phyloP scores from a whole-genome alignment of 2,329 filamentous ascomycete genomes.

The Ambrosiella xylebori region DNA sequence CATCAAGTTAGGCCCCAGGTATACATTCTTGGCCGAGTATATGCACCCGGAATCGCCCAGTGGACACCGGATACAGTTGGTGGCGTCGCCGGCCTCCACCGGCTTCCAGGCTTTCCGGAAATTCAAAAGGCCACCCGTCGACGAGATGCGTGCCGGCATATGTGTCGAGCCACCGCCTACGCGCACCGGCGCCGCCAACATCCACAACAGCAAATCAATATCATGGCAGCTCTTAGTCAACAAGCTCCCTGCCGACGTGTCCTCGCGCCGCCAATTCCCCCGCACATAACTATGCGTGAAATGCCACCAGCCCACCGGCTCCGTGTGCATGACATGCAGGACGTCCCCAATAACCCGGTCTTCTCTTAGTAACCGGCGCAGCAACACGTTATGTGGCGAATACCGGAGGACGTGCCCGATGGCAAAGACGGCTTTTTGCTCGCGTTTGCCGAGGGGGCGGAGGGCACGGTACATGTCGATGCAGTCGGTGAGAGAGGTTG shows the following conservation, averaged over 20 bases:
- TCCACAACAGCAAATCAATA: slow-evolving; percentile 82
- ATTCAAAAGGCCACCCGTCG: slow-evolving; percentile 58
- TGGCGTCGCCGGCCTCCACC: slow-evolving; percentile 51
- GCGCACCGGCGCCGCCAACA: slow-evolving; percentile 55
- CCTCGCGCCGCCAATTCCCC: slow-evolving; percentile 82
- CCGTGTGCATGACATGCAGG: slow-evolving; percentile 74
- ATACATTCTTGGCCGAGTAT: slow-evolving; percentile 74
- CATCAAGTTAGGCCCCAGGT: slow-evolving; percentile 45
- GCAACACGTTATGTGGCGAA: slow-evolving; percentile 75
- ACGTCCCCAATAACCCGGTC: slow-evolving; percentile 68
- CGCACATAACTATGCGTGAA: slow-evolving; percentile 81
- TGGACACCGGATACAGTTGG: slow-evolving; percentile 73
- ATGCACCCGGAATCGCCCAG: slow-evolving; percentile 39
- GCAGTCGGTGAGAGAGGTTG: slow-evolving; percentile 62
- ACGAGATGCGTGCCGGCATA: slow-evolving; percentile 58
- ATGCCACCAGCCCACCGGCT: slow-evolving; percentile 94
- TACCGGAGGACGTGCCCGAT: slow-evolving; percentile 91
- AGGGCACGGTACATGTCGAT: slow-evolving; percentile 52
- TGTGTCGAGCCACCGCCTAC: slow-evolving; percentile 38
- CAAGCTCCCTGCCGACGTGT: slow-evolving; percentile 59
- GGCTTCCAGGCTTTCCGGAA: slow-evolving; percentile 68
- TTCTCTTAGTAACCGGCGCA: slow-evolving; percentile 60
- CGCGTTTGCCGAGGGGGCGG: slow-evolving; percentile 18
- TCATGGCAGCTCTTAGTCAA: slow-evolving; percentile 95
- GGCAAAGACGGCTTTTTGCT: slow-evolving; percentile 46